Percentiles rank a stretch among this genome's conserved stretches.
Conservation (phyloP, 108 stramenopile species). For the Cyclostephanos tholiformis region DNA sequence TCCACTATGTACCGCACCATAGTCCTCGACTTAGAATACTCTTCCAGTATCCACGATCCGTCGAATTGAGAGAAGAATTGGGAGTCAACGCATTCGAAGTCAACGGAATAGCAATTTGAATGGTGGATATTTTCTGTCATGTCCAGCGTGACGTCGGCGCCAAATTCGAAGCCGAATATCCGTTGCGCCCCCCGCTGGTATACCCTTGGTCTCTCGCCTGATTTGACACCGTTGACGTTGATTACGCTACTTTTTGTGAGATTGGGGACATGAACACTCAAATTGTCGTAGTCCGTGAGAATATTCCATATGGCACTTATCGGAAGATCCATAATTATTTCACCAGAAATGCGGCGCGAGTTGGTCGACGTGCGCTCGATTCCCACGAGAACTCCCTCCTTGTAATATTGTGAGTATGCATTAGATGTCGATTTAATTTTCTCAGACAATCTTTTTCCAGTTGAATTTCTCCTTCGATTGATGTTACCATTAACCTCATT, state of each 20-base stretch:
- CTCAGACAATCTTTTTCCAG: neutral
- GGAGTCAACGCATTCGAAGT: constrained; percentile 84
- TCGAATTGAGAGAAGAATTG: constrained; percentile 90
- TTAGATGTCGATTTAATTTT: constrained; percentile 22
- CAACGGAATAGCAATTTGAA: constrained; percentile 32
- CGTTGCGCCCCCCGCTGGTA: constrained; percentile 93
- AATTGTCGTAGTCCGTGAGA: constrained; percentile 88
- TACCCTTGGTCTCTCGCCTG: constrained; percentile 51
- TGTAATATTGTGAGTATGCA: constrained; percentile 26
- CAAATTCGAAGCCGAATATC: constrained; percentile 93
- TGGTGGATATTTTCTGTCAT: constrained; percentile 75
- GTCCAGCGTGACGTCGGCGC: constrained; percentile 87
- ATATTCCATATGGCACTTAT: constrained; percentile 84
- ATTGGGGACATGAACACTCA: constrained; percentile 88
- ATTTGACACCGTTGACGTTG: neutral
- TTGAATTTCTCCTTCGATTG: neutral
- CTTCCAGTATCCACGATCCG: constrained; percentile 74
- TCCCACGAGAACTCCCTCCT: constrained; percentile 58
- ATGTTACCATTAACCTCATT: neutral
- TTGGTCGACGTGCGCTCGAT: constrained; percentile 87
- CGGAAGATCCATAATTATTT: constrained; percentile 65
- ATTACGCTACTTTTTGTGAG: constrained; percentile 75
- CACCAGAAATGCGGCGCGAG: constrained; percentile 82
- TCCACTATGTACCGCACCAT: constrained; percentile 81
- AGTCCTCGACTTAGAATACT: constrained; percentile 52